Conservation (phyloP, 129 eudicot genomes). For the Tagetes patula region DNA sequence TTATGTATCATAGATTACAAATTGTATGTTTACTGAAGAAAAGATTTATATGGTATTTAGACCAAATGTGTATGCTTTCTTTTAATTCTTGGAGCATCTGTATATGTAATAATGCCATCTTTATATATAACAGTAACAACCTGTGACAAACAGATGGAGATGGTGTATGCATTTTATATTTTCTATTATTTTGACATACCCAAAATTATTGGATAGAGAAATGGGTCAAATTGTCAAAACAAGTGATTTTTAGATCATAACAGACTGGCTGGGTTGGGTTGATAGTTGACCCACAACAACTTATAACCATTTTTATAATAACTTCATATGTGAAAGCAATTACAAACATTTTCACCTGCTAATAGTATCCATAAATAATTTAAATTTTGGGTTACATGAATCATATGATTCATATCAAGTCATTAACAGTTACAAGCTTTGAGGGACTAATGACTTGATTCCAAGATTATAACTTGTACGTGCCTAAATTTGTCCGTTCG, state of each 20-base stretch:
- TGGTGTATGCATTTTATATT: neutral
- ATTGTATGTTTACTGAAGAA: conserved; percentile 28
- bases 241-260: neutral
- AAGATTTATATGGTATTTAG: conserved; percentile 16
- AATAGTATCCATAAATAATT: conserved; percentile 22
- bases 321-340: no score
- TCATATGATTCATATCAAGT: conserved; percentile 6
- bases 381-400: conserved; percentile 10
- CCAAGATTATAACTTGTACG: neutral
- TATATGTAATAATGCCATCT: neutral
- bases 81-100: neutral
- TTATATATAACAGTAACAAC: neutral
- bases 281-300: neutral
- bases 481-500: neutral
- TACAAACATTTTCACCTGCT: conserved; percentile 2
- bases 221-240: neutral
- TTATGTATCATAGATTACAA: conserved; percentile 30
- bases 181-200: neutral
- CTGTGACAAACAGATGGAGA: neutral
- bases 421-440: conserved; percentile 1
- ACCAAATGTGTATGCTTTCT: conserved; percentile 19
- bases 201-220: neutral
- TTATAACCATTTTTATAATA: neutral
- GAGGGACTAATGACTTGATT: conserved; percentile 5
- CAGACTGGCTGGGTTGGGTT: neutral